These are phyloP conservation scores for Zalerion maritima DNA, from an alignment of 495 filamentous ascomycete genomes.

Conservation along the genomic window DNA sequence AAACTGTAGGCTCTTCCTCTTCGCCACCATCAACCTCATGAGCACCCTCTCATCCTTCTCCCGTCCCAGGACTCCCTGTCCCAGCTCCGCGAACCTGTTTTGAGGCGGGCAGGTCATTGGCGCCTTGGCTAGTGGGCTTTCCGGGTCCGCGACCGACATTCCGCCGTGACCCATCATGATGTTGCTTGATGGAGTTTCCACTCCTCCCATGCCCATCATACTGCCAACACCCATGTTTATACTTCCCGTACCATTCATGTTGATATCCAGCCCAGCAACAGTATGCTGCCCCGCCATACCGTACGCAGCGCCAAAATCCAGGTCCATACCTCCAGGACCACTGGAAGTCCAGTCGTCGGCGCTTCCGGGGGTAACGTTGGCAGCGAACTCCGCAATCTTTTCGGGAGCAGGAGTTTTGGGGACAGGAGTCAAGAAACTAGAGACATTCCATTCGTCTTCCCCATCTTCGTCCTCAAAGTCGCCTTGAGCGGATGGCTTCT, in stretches of 20 bases:
- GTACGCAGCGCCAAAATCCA: too few relatives aligned
- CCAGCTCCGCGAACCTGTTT: conserved; percentile 26
- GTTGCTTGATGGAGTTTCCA: too few relatives aligned
- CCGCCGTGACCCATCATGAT: too few relatives aligned
- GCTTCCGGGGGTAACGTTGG: conserved; percentile 23
- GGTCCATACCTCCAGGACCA: too few relatives aligned
- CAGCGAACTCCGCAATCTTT: conserved; percentile 25
- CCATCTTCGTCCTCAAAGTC: conserved; percentile 22
- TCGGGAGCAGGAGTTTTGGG: conserved; percentile 40
- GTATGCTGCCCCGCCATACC: too few relatives aligned
- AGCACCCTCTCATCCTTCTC: conserved; percentile 38
- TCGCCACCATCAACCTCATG: conserved; percentile 53
- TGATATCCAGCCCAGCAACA: too few relatives aligned
- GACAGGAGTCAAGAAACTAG: conserved; percentile 29
- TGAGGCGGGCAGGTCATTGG: conserved; percentile 56
- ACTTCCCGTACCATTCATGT: too few relatives aligned
- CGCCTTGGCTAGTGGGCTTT: conserved; percentile 6
- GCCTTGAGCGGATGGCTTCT: conserved; percentile 9
- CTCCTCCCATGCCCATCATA: too few relatives aligned
- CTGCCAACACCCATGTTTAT: too few relatives aligned
- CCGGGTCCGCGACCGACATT: too few relatives aligned
- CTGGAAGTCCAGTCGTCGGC: too few relatives aligned
- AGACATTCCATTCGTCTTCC: conserved; percentile 20
- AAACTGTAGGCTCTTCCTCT: conserved; percentile 72
- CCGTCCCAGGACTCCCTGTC: conserved; percentile 17